A percentile compares a stretch with the other conserved stretches of the same genome.
These are phyloP conservation scores for Teratosphaeria gauchensis DNA, from an alignment of 2,329 filamentous ascomycete genomes.

Conservation along the genomic window DNA sequence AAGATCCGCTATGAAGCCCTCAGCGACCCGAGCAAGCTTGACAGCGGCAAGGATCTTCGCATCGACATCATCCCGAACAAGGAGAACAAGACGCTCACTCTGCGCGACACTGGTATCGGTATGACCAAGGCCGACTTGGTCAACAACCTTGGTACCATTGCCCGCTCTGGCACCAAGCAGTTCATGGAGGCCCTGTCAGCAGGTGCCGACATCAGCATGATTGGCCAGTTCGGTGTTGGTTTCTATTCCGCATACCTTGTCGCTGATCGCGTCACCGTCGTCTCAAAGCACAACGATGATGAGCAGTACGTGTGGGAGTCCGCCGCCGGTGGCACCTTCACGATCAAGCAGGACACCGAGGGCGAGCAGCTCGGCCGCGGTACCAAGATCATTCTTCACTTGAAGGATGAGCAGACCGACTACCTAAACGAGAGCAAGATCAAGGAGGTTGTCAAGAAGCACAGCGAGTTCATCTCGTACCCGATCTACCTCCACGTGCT, in stretches of 20 bases:
- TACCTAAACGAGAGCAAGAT: slow-evolving; percentile 98
- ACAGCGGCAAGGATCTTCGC: slow-evolving; percentile 93
- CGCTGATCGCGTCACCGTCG: slow-evolving; percentile 86
- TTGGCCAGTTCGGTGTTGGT: slow-evolving; percentile 99
- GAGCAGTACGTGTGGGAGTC: slow-evolving; percentile 99
- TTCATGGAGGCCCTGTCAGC: slow-evolving; percentile 99
- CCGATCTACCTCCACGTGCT: slow-evolving; percentile 99
- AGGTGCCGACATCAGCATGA: slow-evolving; percentile 99
- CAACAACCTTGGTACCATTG: slow-evolving; percentile 99
- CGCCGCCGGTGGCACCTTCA: slow-evolving; percentile 93
- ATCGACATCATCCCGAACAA: slow-evolving; percentile 99
- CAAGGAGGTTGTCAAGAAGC: slow-evolving; percentile 99
- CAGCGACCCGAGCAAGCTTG: slow-evolving; percentile 94
- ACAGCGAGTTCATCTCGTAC: slow-evolving; percentile 99
- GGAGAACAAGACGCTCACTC: slow-evolving; percentile 93
- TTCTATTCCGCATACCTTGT: slow-evolving; percentile 99
- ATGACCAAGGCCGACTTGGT: slow-evolving; percentile 99
- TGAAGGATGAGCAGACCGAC: slow-evolving; percentile 98
- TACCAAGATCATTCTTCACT: slow-evolving; percentile 95
- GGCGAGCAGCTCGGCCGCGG: slow-evolving; percentile 85
- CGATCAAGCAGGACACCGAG: slow-evolving; percentile 79
- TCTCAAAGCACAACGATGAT: slow-evolving; percentile 99
- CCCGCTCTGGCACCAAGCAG: slow-evolving; percentile 98
- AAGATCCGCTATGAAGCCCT: slow-evolving; percentile 99
- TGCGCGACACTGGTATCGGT: slow-evolving; percentile 97